Evolutionary conservation across 768 basidiomycete genomes (phyloP), one percentile per base, ranked within the genome.

Genomic region (Chalciporus pseudorubinellus): DNA sequence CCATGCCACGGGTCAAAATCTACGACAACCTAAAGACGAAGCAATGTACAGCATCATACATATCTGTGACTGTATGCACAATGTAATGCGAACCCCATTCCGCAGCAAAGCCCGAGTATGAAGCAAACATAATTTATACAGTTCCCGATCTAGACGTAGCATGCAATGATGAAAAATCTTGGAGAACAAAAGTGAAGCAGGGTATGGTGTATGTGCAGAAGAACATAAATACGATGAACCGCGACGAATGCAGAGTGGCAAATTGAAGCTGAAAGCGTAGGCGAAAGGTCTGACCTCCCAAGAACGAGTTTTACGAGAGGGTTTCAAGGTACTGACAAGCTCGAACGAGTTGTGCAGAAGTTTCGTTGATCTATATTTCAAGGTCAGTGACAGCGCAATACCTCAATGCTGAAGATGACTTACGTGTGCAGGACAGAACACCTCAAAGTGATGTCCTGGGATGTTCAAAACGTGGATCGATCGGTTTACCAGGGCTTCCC

Each of bases 381-480:
- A n/a, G n/a, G n/a, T n/a, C n/a, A n/a, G n/a, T n/a, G n/a, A n/a
- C n/a, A n/a, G n/a, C n/a, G n/a, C n/a, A n/a, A n/a, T n/a, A n/a
- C 6, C 33, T 3, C 33, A 14, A 34, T 34, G 16, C 13, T 34
- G 28, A 33, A 13, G 36, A 28, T 14, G 19, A 64, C 79, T 58
- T 51, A 87, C 87, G 60, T 83, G 77, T 9, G 56, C 52, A 9
- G 65, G 52, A 41, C 75, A 70, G 61, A 89, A 88, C 0, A 78
- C 72, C 55, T 77, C 64, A 53, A 88, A 87, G 55, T 89, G 87
- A 62, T 87, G 66, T 0, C 87, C 87, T 0, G 85, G 81, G 4
- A 88, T 79, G 53, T 82, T 78, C 38, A 80, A 61, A 2, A 77
- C 69, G 34, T 73, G 70, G 1, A 85, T 50, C 6, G 60, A 26